Conservation (phyloP, 176 grass and related monocot species). For the Puya raimondii region DNA sequence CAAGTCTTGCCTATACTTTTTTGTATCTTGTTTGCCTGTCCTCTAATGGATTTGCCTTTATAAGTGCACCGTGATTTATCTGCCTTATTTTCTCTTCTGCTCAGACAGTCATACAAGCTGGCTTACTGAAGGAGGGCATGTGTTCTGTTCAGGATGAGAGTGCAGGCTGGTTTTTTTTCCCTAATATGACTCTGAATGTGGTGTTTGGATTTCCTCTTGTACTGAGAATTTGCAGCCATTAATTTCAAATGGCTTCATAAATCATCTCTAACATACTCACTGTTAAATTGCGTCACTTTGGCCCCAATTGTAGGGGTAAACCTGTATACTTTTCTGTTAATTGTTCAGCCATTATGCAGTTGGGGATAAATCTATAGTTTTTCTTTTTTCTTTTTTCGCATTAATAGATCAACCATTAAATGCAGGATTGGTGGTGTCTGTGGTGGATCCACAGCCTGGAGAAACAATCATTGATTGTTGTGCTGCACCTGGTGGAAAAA, state of each 20-base stretch:
- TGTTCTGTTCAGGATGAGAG: slow-evolving; percentile 98
- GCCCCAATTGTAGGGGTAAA: not conserved
- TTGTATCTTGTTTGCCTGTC: slow-evolving; percentile 4
- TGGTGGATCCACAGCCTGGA: slow-evolving; percentile 76
- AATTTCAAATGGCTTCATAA: not conserved
- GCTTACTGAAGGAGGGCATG: slow-evolving; percentile 73
- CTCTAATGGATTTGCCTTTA: slow-evolving; percentile 14
- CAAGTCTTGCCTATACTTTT: not conserved
- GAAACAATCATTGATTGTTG: slow-evolving; percentile 90
- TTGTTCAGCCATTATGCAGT: no score
- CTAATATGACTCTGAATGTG: slow-evolving; percentile 9
- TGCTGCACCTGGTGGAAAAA: slow-evolving; percentile 91
- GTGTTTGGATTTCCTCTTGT: not conserved
- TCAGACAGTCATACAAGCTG: slow-evolving; percentile 72
- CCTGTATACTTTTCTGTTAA: no score
- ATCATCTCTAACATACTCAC: not conserved
- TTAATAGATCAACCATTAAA: slow-evolving; percentile 24
- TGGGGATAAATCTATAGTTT: not conserved
- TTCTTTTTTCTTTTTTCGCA: not conserved
- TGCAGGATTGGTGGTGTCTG: slow-evolving; percentile 79
- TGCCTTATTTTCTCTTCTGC: slow-evolving; percentile 20
- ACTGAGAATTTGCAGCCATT: not conserved
- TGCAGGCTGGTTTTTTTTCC: slow-evolving; percentile 53
- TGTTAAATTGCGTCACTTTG: not conserved
- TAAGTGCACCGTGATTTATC: slow-evolving; percentile 14